Percentiles rank a stretch among this genome's conserved stretches.
These are phyloP conservation scores for Leucosporidium creatinivorum DNA, from an alignment of 768 basidiomycete species.

Conservation along the genomic window DNA sequence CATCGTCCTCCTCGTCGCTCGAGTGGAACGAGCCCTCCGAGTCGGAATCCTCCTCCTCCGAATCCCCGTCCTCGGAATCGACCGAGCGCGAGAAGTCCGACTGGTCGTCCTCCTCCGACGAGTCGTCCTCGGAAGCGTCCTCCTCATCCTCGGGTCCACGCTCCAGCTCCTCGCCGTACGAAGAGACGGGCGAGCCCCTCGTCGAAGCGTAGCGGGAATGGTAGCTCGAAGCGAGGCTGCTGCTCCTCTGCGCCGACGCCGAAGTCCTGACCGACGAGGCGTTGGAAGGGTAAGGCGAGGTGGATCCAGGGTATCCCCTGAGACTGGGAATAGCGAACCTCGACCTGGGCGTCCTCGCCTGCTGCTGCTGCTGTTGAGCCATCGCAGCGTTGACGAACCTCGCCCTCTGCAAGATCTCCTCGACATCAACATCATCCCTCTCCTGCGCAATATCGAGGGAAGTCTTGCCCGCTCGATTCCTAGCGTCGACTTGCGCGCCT, in stretches of 20 bases:
- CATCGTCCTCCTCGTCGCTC: conserved; percentile 3
- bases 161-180: neutral
- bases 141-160: neutral
- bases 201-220: neutral
- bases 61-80: neutral
- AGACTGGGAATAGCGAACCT: neutral
- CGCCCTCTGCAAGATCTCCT: conserved; percentile 33
- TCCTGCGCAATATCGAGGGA: conserved; percentile 44
- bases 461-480: conserved; percentile 41
- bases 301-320: neutral
- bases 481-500: conserved; percentile 57
- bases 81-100: neutral
- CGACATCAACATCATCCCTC: conserved; percentile 42
- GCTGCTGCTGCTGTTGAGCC: too few relatives aligned
- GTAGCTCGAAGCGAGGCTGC: neutral
- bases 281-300: neutral
- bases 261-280: neutral
- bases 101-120: neutral
- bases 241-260: neutral
- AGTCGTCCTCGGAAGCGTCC: neutral
- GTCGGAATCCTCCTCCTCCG: conserved; percentile 2
- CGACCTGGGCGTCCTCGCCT: neutral
- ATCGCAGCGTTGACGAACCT: too few relatives aligned
- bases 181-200: neutral
- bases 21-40: conserved; percentile 6